Conservation (phyloP, 345 rosid genomes). For the Pseudoturritis turrita region DNA sequence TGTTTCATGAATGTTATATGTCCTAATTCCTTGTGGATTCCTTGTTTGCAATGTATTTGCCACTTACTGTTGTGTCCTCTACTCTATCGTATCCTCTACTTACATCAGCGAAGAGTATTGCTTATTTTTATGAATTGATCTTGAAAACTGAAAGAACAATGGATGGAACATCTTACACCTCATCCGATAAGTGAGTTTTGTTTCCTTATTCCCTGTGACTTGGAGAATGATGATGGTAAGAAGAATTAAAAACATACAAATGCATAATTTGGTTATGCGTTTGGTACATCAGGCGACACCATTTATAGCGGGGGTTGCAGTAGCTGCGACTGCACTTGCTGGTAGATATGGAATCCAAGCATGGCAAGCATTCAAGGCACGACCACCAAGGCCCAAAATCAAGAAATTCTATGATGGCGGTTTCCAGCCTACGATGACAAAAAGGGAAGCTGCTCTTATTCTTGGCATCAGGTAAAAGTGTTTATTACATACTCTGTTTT, state of each 20-base stretch:
- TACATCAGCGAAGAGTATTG: neutral
- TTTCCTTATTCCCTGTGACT: neutral
- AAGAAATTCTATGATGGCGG: slow-evolving; percentile 79
- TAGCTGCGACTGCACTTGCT: slow-evolving; percentile 80
- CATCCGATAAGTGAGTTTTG: neutral
- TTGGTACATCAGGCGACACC: slow-evolving; percentile 61
- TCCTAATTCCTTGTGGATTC: neutral
- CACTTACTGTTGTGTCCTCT: neutral
- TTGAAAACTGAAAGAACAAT: neutral
- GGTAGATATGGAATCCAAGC: slow-evolving; percentile 86
- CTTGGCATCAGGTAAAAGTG: slow-evolving; percentile 59
- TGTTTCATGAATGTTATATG: neutral
- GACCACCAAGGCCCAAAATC: slow-evolving; percentile 48
- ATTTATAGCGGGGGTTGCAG: slow-evolving; percentile 74
- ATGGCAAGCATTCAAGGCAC: slow-evolving; percentile 73
- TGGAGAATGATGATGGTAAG: neutral
- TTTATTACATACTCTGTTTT: neutral
- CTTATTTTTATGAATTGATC: neutral
- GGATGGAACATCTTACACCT: neutral
- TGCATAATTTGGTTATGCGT: neutral
- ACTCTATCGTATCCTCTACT: neutral
- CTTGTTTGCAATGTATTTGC: neutral
- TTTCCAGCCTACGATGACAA: slow-evolving; percentile 71
- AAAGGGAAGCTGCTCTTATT: slow-evolving; percentile 74
- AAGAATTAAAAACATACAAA: neutral